Evolutionary conservation across 2,329 filamentous ascomycete species (phyloP).

Genomic region (Diaporthe vexans): DNA sequence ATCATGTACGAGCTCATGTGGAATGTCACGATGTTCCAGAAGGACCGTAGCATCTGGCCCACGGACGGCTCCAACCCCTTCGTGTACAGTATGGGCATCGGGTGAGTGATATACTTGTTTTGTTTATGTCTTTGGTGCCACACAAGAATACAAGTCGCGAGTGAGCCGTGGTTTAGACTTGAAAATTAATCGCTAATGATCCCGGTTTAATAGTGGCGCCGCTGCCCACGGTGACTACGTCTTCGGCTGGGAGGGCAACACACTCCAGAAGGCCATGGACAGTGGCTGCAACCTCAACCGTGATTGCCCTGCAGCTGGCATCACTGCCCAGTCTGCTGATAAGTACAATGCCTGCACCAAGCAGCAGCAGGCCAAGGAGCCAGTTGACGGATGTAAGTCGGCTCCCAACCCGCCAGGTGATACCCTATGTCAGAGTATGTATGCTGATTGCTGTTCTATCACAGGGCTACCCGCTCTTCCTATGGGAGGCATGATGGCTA

Average conservation of each 20-base stretch:
- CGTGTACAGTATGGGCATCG: slow-evolving; percentile 60
- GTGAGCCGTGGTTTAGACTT: too few relatives aligned
- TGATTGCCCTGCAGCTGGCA: slow-evolving; percentile 58
- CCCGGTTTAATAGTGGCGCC: slow-evolving; percentile 51
- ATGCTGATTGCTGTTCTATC: not conserved
- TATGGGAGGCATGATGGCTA: slow-evolving; percentile 51
- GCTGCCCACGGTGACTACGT: slow-evolving; percentile 66
- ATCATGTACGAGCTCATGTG: slow-evolving; percentile 65
- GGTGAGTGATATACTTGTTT: slow-evolving; percentile 46
- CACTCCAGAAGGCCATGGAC: slow-evolving; percentile 64
- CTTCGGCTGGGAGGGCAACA: slow-evolving; percentile 65
- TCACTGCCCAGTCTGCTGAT: slow-evolving; percentile 60
- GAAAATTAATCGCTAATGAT: not conserved
- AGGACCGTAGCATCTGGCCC: slow-evolving; percentile 56
- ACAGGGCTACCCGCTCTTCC: slow-evolving; percentile 52
- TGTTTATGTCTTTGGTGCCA: not conserved
- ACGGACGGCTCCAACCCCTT: slow-evolving; percentile 58
- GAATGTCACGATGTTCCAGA: slow-evolving; percentile 58
- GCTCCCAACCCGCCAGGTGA: too few relatives aligned
- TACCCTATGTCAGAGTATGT: not conserved
- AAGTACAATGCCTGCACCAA: slow-evolving; percentile 62
- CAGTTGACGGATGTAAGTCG: slow-evolving; percentile 63
- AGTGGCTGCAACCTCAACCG: slow-evolving; percentile 61
- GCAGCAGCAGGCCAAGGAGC: slow-evolving; percentile 61
- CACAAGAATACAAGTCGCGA: not conserved